A percentile compares a stretch with the other conserved stretches of the same genome.
Conservation (phyloP, 169 alveolate genomes). For the Cyclospora cayetanensis region DNA sequence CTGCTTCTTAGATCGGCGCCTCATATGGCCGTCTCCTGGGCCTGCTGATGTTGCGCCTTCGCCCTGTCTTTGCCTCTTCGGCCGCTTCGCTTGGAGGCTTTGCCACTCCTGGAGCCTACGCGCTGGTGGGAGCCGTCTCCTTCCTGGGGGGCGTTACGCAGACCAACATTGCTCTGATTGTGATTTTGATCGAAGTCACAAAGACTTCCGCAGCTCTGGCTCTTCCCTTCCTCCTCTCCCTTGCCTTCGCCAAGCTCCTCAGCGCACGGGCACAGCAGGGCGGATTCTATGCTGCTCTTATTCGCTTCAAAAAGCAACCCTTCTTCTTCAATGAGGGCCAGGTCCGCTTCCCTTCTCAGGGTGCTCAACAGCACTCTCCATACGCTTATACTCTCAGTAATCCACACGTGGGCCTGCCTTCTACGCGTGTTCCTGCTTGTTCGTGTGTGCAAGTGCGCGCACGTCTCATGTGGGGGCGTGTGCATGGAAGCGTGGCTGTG, state of each 20-base stretch:
- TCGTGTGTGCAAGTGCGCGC: neutral
- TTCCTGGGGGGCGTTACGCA: constrained; percentile 73
- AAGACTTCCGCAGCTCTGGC: constrained; percentile 62
- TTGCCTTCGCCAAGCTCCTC: constrained; percentile 65
- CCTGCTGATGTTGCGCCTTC: constrained; percentile 53
- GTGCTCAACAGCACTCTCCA: neutral
- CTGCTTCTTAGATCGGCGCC: constrained; percentile 65
- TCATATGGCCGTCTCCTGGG: constrained; percentile 71
- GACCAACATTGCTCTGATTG: constrained; percentile 68
- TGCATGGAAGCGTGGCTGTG: neutral
- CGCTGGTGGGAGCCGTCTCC: constrained; percentile 74
- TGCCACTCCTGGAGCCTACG: constrained; percentile 67
- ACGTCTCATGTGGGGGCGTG: neutral
- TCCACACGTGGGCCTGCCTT: neutral
- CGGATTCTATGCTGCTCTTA: neutral
- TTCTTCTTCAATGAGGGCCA: constrained; percentile 16
- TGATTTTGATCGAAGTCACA: constrained; percentile 64
- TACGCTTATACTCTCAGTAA: too few species aligned
- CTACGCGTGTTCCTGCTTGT: neutral
- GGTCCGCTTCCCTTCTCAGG: neutral
- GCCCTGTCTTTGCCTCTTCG: neutral
- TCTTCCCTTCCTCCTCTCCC: constrained; percentile 67
- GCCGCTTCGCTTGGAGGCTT: neutral
- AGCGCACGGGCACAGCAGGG: constrained; percentile 51
- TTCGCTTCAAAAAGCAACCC: neutral